These are phyloP conservation scores for Chondrus crispus DNA, from an alignment of 23 red algal species.

Conservation along the genomic window DNA sequence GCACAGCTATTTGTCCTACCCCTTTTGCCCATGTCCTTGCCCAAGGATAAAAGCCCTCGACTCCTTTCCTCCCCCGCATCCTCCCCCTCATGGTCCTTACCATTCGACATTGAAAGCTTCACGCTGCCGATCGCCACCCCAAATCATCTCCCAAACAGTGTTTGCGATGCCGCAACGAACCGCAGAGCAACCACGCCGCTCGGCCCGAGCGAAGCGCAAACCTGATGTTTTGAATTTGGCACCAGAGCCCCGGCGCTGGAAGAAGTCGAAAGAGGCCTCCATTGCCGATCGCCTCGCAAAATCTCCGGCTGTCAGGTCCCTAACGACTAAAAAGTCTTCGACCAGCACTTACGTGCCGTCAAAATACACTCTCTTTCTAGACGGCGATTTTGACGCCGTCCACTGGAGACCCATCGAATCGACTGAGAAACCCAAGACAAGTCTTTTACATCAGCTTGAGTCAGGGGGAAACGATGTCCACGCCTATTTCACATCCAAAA, in stretches of 20 bases:
- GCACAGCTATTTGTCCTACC: too few species aligned
- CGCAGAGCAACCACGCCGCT: not conserved
- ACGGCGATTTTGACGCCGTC: not conserved
- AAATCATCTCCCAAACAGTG: too few species aligned
- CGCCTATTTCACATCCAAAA: conserved; percentile 42
- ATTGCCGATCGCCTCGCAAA: not conserved
- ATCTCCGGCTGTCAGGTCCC: not conserved
- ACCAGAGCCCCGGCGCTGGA: not conserved
- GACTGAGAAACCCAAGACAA: not conserved
- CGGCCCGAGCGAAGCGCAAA: not conserved
- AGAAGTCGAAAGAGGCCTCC: not conserved
- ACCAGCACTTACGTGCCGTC: not conserved
- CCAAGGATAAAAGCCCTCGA: too few species aligned
- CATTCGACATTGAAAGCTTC: too few species aligned
- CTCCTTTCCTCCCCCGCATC: too few species aligned
- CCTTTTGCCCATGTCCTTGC: too few species aligned
- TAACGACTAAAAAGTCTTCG: not conserved
- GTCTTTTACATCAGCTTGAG: not conserved
- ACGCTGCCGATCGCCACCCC: too few species aligned
- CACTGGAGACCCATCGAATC: not conserved
- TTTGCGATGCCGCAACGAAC: too few species aligned
- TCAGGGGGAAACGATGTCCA: conserved; percentile 13
- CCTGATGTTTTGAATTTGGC: not conserved
- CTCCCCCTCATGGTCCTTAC: too few species aligned
- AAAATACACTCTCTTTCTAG: not conserved